These are phyloP conservation scores for Trypanosoma scelopori DNA, from an alignment of 208 protist genomes.

Conservation along the genomic window DNA sequence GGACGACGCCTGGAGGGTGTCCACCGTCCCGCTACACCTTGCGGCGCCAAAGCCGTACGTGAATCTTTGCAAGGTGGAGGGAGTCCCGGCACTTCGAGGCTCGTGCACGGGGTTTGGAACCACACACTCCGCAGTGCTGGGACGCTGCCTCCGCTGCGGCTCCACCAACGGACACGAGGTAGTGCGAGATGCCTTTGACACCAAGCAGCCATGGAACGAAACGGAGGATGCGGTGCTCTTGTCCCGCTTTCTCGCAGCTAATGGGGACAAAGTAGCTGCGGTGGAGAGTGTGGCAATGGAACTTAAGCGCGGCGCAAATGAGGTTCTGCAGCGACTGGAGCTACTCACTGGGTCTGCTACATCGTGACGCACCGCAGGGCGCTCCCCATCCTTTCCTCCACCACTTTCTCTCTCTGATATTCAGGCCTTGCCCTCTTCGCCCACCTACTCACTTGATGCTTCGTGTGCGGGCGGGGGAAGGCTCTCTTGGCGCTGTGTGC, in stretches of 20 bases:
- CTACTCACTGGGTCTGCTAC: not conserved
- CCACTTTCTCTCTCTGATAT: no score
- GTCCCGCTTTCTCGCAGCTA: conserved; percentile 38
- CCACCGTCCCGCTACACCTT: conserved; percentile 28
- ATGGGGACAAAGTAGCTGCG: conserved; percentile 70
- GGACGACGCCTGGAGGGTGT: conserved; percentile 47
- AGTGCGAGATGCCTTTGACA: conserved; percentile 38
- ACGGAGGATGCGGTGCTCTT: conserved; percentile 51
- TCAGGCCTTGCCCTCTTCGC: no score
- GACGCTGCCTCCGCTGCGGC: conserved; percentile 57
- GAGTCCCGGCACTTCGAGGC: conserved; percentile 67
- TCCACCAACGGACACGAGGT: conserved; percentile 66
- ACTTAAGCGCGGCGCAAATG: conserved; percentile 32
- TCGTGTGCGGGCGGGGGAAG: no score
- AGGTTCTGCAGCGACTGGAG: conserved; percentile 23
- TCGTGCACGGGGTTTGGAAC: conserved; percentile 78
- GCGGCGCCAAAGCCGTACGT: conserved; percentile 34
- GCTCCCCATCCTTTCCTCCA: not conserved
- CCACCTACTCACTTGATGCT: no score
- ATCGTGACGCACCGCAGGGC: not conserved
- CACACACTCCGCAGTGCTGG: conserved; percentile 38
- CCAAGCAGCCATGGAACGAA: conserved; percentile 41
- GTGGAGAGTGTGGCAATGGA: conserved; percentile 47
- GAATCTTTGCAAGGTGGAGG: conserved; percentile 56
- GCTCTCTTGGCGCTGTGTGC: no score